Conservation (phyloP, 2,329 filamentous ascomycete species). For the Diaporthe batatas region DNA sequence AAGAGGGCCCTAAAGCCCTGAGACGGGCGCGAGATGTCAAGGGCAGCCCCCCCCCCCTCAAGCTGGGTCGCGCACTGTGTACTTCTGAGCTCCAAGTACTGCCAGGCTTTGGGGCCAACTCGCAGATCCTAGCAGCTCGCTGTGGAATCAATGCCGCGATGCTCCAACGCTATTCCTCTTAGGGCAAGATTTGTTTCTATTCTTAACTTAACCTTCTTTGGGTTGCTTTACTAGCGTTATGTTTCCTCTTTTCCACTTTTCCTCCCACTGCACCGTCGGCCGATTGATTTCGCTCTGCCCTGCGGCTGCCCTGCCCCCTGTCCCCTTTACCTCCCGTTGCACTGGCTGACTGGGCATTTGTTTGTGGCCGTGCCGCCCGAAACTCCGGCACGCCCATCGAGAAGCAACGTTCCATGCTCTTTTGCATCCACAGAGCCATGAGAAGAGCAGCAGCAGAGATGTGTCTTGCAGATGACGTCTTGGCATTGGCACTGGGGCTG, state of each 20-base stretch:
- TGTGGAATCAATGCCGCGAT: slow-evolving; percentile 37
- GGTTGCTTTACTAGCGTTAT: slow-evolving; percentile 37
- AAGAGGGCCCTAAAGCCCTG: slow-evolving; percentile 15
- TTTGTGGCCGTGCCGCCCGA: slow-evolving; percentile 32
- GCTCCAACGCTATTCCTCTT: slow-evolving; percentile 21
- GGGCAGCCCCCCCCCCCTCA: neutral
- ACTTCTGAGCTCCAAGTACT: slow-evolving; percentile 12
- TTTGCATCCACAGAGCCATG: slow-evolving; percentile 15
- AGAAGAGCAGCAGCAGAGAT: slow-evolving; percentile 5
- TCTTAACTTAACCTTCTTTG: slow-evolving; percentile 43
- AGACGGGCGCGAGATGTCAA: slow-evolving; percentile 9
- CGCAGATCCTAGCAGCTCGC: slow-evolving; percentile 38
- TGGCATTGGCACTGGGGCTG: slow-evolving; percentile 13
- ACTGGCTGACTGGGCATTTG: slow-evolving; percentile 12
- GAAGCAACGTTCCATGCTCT: slow-evolving; percentile 37
- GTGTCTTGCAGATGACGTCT: slow-evolving; percentile 34
- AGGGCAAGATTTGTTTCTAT: slow-evolving; percentile 36
- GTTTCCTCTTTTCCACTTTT: slow-evolving; percentile 31
- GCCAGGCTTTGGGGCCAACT: slow-evolving; percentile 21
- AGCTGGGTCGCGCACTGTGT: slow-evolving; percentile 36
- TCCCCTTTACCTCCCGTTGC: slow-evolving; percentile 23
- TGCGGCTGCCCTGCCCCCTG: slow-evolving; percentile 6
- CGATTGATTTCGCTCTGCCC: slow-evolving; percentile 35
- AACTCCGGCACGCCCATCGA: slow-evolving; percentile 22
- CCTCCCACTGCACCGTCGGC: slow-evolving; percentile 25